A percentile compares a stretch with the other conserved stretches of the same genome.
Evolutionary conservation across 2,329 filamentous ascomycete genomes (phyloP).

Genomic region (Periconia macrospinosa): DNA sequence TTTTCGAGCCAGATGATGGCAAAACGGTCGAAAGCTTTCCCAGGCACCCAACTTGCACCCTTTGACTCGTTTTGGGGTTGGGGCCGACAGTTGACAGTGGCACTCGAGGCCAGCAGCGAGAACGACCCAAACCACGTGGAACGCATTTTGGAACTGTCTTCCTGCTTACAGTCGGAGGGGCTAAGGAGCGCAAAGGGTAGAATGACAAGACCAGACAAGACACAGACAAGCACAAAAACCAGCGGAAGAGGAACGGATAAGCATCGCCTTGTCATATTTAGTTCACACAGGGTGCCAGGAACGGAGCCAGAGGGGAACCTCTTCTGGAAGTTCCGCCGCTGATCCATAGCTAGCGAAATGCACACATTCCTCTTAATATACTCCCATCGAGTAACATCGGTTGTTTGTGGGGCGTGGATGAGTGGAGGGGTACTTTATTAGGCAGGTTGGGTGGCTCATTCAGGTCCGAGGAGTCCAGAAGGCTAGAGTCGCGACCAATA

Average conservation of each 20-base stretch:
- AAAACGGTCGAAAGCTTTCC: constrained; percentile 72
- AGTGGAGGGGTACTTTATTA: neutral
- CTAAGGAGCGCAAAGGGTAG: neutral
- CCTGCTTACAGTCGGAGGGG: neutral
- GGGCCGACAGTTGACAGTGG: constrained; percentile 23
- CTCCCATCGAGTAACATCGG: neutral
- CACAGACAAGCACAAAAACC: neutral
- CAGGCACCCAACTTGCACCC: constrained; percentile 62
- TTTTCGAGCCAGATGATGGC: constrained; percentile 79
- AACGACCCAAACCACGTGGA: neutral
- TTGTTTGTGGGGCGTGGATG: neutral
- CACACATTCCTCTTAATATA: neutral
- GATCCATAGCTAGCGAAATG: neutral
- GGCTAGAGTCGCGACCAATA: too few relatives aligned
- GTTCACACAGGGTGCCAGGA: neutral
- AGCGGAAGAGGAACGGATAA: neutral
- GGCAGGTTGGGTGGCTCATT: neutral
- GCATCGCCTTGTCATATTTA: neutral
- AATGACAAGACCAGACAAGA: neutral
- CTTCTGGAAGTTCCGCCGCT: neutral
- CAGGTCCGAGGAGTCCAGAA: neutral
- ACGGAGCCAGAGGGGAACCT: too few relatives aligned
- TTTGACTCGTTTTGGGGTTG: neutral
- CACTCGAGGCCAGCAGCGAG: constrained; percentile 7
- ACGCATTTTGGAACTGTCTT: neutral